Base-by-base conservation (phyloP, 768 basidiomycete genomes). In the Lactifluus hygrophoroides region DNA sequence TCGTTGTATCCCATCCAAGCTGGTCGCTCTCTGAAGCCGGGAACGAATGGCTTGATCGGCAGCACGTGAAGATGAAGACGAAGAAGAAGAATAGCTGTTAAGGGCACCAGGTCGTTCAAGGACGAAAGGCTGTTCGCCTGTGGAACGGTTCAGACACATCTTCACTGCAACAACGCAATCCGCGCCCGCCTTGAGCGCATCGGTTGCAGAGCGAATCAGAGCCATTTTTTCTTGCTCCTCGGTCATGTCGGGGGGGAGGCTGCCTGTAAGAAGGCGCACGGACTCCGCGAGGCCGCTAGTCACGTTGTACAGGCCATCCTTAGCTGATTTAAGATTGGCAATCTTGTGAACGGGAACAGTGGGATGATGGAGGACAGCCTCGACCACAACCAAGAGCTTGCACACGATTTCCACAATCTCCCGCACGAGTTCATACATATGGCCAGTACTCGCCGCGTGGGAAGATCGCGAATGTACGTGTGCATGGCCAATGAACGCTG, bases 401-500 rank as follows among this genome's bases (percentile, higher is more conserved):
- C 91, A 88, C 21, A 96, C 93, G 74, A 88, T 85, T 70, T 95
- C 93, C 51, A 97, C 89, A 47, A 94, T 88, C 72, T 95, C 91
- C 51, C 88, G 83, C n/a, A 94, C 91, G 53, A 97, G 82, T 64
- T 97, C 94, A 68, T 96, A 94, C 71, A 98, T 79, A 64, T 93
- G 88, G 1, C 91, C 94, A 16, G 93, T 94, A 60, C 87, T 91
- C 5, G 92, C 90, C 0, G 95, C 92, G 71, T 97, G 94, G 28
- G 90, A 90, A 40, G 82, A 77, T 45, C 90, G 85, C 21, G 90
- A 86, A 75, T 97, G 90, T 16, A 90, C 90, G 66, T 98, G 95
- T 1, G 93, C 90, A 68, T 97, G 94, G 1, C 94, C 95, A 66
- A 99, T 96, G 70, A 99, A 94, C 6, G 94, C 95, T 21, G 96